These are phyloP conservation scores for Pelagophyceae sp. DNA, from an alignment of 352 stramenopile species.

Conservation along the genomic window DNA sequence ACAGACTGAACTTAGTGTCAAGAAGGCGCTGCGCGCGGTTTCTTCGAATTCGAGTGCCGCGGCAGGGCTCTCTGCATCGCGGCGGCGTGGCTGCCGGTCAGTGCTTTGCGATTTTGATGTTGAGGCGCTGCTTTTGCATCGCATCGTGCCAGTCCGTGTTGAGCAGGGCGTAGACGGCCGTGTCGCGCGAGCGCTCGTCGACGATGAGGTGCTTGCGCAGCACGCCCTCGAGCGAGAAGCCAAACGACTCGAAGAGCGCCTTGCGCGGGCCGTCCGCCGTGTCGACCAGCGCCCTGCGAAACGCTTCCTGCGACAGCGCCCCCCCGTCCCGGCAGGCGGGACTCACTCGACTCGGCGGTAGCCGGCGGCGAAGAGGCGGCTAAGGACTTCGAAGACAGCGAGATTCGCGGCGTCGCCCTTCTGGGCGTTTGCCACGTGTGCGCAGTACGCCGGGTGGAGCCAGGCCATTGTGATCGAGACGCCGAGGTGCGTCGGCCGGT, in stretches of 20 bases:
- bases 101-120: too few relatives aligned
- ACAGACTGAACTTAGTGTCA: too few relatives aligned
- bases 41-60: too few relatives aligned
- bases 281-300: not conserved
- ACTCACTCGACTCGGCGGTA: constrained; percentile 11
- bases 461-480: not conserved
- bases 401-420: not conserved
- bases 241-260: not conserved
- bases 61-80: too few relatives aligned
- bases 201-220: constrained; percentile 9
- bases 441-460: not conserved
- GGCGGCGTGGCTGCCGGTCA: too few relatives aligned
- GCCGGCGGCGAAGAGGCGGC: not conserved
- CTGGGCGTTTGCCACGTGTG: not conserved
- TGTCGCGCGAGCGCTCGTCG: not conserved
- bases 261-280: not conserved
- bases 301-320: too few relatives aligned
- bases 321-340: not conserved
- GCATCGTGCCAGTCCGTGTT: constrained; percentile 17
- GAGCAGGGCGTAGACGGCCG: not conserved
- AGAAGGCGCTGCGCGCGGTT: too few relatives aligned
- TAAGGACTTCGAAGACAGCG: not conserved
- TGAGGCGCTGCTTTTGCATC: too few relatives aligned
- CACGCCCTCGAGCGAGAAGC: constrained; percentile 15
- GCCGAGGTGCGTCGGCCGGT: not conserved